Evolutionary conservation across 176 grass and related monocot species (phyloP).

Genomic region (Thinopyrum elongatum): DNA sequence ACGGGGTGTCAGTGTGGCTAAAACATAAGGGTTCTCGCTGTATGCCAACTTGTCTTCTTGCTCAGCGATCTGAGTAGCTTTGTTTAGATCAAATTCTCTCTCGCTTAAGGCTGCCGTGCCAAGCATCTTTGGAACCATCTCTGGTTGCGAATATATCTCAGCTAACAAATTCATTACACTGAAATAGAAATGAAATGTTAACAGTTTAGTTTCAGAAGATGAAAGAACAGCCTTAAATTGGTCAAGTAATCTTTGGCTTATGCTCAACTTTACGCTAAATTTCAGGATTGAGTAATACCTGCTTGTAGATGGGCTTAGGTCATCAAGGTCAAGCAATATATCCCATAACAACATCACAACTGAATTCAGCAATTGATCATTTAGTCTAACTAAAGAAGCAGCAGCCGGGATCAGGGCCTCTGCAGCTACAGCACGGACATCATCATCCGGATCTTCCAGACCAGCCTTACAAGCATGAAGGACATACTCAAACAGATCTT

Average conservation of each 20-base stretch:
- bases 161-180: constrained; percentile 99
- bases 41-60: constrained; percentile 41
- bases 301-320: constrained; percentile 97
- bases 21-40: constrained; percentile 77
- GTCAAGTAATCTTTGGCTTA: neutral
- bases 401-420: constrained; percentile 95
- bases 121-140: constrained; percentile 97
- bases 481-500: constrained; percentile 73
- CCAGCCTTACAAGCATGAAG: constrained; percentile 96
- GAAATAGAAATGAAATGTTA: constrained; percentile 39
- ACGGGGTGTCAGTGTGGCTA: constrained; percentile 78
- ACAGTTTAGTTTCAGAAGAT: neutral
- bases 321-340: constrained; percentile 98
- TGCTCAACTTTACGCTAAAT: neutral
- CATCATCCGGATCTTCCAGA: constrained; percentile 94
- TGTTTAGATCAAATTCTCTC: constrained; percentile 74
- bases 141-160: constrained; percentile 95
- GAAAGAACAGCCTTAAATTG: constrained; percentile 1
- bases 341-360: constrained; percentile 99
- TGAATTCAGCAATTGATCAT: constrained; percentile 78
- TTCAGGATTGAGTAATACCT: constrained; percentile 50
- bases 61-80: constrained; percentile 48
- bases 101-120: constrained; percentile 49
- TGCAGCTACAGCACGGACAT: constrained; percentile 97
- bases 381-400: constrained; percentile 74